Evolutionary conservation across 192 early-diverging fungal genomes (phyloP), one percentile per base, ranked within the genome.

Genomic region (Chytriomyces confervae): DNA sequence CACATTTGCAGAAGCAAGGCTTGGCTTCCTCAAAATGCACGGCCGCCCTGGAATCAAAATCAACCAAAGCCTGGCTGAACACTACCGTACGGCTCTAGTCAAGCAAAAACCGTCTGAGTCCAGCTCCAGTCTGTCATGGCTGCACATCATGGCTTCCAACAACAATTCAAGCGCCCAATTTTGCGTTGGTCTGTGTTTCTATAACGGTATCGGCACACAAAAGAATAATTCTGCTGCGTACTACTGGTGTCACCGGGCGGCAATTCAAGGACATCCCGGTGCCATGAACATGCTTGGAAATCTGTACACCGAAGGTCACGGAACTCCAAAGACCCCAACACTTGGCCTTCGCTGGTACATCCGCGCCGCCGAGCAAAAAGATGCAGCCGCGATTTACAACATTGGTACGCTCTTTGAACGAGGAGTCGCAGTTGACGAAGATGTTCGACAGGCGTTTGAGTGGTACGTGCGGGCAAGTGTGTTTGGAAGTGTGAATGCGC

Each of bases 221-320:
- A 74, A 81, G 50, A 63, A 89, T 75, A 66, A 87, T 61, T 48
- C 8, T 13, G 72, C 64, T 23, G 80, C 88, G 11, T 86, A 81
- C 66, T 24, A 60, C 8, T 89, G 83, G 83, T 86, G 79, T 65
- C 71, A 83, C 36, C 72, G 78, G 13, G 86, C 88, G 5, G 89
- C 89, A 13, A 29, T 79, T 20, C 84, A 83, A 60, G 85, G 83
- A 20, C 81, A 84, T 62, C 63, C 85, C 0, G 81, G 83, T 27
- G 87, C 89, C 5, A 81, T 85, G 77, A 85, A 87, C 77, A 80
- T 87, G 72, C 76, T 90, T 36, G 89, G 94, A 6, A 93, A 94
- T 70, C 89, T 92, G 60, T 91, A 92, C 81, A 91, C 93, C 69
- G 94, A 95, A 77, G 94, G 94, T 11, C 76, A 91, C 16, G 92